Conservation (phyloP, 192 early-diverging fungal species). For the Rhizophagus clarus region DNA sequence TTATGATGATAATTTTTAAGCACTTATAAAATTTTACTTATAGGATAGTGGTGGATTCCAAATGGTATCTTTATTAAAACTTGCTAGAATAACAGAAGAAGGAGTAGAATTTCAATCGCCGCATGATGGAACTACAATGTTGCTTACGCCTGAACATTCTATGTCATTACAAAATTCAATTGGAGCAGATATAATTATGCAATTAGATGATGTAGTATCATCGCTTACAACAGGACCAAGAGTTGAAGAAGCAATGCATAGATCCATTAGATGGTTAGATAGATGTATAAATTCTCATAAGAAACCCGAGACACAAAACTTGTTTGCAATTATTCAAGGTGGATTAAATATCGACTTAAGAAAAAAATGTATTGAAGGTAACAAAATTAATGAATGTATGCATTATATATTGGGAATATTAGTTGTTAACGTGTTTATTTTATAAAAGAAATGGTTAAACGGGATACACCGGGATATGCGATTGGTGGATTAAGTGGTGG, state of each 20-base stretch:
- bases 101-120: constrained; percentile 87
- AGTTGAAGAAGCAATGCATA: constrained; percentile 88
- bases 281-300: constrained; percentile 77
- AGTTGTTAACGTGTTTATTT: background rate
- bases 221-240: constrained; percentile 78
- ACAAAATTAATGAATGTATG: no score
- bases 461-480: constrained; percentile 82
- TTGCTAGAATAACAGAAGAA: constrained; percentile 82
- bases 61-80: constrained; percentile 86
- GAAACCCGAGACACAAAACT: constrained; percentile 71
- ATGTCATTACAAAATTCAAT: constrained; percentile 86
- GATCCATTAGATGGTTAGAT: constrained; percentile 88
- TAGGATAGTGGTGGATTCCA: constrained; percentile 84
- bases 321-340: constrained; percentile 91
- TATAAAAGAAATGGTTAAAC: constrained; percentile 68
- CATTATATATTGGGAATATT: background rate
- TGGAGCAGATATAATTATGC: constrained; percentile 91
- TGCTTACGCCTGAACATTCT: constrained; percentile 86
- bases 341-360: constrained; percentile 72
- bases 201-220: constrained; percentile 87
- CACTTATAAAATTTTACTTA: background rate
- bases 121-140: constrained; percentile 78
- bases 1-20: background rate
- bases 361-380: constrained; percentile 63
- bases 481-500: constrained; percentile 87